Percentiles rank a stretch among this genome's conserved stretches.
Evolutionary conservation across 2,329 filamentous ascomycete genomes (phyloP).

Genomic region (Venturia aucupariae): DNA sequence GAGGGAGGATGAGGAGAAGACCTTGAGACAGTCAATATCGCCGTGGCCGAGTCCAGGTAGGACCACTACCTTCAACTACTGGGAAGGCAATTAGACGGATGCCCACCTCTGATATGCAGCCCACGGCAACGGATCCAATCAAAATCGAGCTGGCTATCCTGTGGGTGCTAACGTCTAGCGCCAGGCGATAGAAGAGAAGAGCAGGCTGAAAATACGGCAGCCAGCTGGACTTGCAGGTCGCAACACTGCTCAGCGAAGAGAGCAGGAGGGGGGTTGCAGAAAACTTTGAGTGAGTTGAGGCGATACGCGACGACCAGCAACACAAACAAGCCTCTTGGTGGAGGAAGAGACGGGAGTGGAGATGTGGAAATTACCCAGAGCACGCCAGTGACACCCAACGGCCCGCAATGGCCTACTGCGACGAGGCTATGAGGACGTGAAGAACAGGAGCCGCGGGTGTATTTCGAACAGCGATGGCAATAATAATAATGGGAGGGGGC

Average conservation of each 20-base stretch:
- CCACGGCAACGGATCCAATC: constrained; percentile 1
- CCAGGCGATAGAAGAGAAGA: background rate
- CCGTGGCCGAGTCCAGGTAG: constrained; percentile 7
- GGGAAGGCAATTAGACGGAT: background rate
- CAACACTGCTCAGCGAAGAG: background rate
- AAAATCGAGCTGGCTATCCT: background rate
- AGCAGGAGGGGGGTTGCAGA: background rate
- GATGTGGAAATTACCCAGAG: constrained; percentile 5
- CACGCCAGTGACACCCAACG: constrained; percentile 3
- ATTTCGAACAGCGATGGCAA: too few relatives aligned
- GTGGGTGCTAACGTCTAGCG: background rate
- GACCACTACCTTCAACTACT: background rate
- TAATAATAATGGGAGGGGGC: background rate
- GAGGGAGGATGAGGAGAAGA: constrained; percentile 1
- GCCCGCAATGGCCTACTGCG: background rate
- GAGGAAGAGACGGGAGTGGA: background rate
- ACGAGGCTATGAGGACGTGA: background rate
- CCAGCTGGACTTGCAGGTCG: background rate
- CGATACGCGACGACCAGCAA: background rate
- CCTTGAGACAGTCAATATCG: background rate
- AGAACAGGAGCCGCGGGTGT: background rate
- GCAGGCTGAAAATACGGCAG: background rate
- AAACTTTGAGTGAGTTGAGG: background rate
- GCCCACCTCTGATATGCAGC: constrained; percentile 7
- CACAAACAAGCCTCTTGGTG: constrained; percentile 2